These are phyloP conservation scores for Chernovozyma aurita DNA, from an alignment of 1,139 yeast genomes.

Conservation along the genomic window DNA sequence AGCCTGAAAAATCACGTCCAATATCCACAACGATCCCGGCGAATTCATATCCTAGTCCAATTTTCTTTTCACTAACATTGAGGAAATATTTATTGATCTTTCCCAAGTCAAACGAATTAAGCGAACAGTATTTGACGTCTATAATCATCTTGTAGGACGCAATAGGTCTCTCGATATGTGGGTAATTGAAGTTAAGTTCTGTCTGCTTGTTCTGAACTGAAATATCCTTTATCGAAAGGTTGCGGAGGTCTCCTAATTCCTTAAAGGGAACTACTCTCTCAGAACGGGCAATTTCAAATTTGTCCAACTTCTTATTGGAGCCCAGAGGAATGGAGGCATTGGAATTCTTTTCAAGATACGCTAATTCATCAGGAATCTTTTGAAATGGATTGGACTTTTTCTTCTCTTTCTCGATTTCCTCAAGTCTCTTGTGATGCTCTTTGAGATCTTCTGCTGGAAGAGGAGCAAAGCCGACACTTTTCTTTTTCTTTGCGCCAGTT, in stretches of 20 bases:
- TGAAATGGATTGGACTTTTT: slow-evolving; percentile 34
- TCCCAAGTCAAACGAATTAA: slow-evolving; percentile 36
- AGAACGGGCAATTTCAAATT: too few species aligned
- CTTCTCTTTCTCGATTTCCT: slow-evolving; percentile 22
- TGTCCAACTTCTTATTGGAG: slow-evolving; percentile 3
- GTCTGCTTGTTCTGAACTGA: slow-evolving; percentile 41
- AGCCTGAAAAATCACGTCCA: too few species aligned
- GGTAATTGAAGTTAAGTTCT: slow-evolving; percentile 40
- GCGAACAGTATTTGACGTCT: slow-evolving; percentile 33
- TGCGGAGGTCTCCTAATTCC: slow-evolving; percentile 24
- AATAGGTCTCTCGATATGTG: slow-evolving; percentile 33
- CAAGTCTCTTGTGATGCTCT: slow-evolving; percentile 29
- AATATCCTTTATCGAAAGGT: slow-evolving; percentile 36
- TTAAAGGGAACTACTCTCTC: background rate
- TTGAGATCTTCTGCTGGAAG: slow-evolving; percentile 34
- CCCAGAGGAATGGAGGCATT: slow-evolving; percentile 1
- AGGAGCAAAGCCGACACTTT: slow-evolving; percentile 41
- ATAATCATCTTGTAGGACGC: slow-evolving; percentile 30
- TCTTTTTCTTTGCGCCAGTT: too few species aligned
- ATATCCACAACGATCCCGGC: slow-evolving; percentile 31
- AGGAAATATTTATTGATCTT: slow-evolving; percentile 34
- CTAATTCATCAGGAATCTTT: slow-evolving; percentile 40
- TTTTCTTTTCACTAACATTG: slow-evolving; percentile 34
- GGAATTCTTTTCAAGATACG: slow-evolving; percentile 29
- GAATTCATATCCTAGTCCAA: slow-evolving; percentile 43